These are phyloP conservation scores for Mycena chlorophos DNA, from an alignment of 768 basidiomycete genomes.

Conservation along the genomic window DNA sequence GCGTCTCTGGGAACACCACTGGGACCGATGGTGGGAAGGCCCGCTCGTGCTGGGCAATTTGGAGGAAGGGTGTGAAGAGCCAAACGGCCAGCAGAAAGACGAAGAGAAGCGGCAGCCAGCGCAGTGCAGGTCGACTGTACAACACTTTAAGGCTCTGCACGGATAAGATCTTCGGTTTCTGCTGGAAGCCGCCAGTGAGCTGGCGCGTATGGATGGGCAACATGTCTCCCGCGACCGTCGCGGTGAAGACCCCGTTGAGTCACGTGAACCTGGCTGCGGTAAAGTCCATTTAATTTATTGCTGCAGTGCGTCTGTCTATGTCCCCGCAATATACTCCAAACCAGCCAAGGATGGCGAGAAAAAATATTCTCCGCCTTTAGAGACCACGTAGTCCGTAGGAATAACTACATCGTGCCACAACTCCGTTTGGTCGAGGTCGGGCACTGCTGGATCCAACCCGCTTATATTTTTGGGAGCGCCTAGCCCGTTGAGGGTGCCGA, in stretches of 20 bases:
- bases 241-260: too few species aligned
- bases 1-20: not conserved
- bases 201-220: constrained; percentile 20
- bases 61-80: constrained; percentile 18
- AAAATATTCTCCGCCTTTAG: constrained; percentile 14
- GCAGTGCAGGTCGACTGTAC: constrained; percentile 17
- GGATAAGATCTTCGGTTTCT: constrained; percentile 9
- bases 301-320: too few species aligned
- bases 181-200: constrained; percentile 4
- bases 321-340: too few species aligned
- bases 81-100: constrained; percentile 9
- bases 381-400: constrained; percentile 5
- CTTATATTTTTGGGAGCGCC: constrained; percentile 3
- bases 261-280: too few species aligned
- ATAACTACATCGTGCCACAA: constrained; percentile 5
- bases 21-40: constrained; percentile 3
- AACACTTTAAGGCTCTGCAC: constrained; percentile 12
- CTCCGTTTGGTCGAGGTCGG: not conserved
- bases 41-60: constrained; percentile 3
- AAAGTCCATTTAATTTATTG: too few species aligned
- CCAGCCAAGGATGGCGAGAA: constrained; percentile 16
- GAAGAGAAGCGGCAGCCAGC: constrained; percentile 18
- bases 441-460: constrained; percentile 14
- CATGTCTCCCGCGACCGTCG: constrained; percentile 7
- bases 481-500: constrained; percentile 12